Evolutionary conservation across 106 monocot genomes (phyloP).

Genomic region (Hemerocallis citrina): DNA sequence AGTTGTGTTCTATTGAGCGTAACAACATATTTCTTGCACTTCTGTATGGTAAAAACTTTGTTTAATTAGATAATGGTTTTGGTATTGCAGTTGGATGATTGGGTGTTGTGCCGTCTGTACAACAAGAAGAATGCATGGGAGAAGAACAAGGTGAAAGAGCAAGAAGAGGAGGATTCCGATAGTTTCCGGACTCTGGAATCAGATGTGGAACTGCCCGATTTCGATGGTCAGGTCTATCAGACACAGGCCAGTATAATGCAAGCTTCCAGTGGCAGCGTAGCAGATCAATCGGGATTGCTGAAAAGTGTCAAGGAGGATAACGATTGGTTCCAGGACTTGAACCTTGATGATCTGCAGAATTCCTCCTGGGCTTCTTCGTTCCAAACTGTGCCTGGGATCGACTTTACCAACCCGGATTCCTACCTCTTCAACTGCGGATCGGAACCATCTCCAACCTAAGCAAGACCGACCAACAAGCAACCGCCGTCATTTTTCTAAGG

Average conservation of each 20-base stretch:
- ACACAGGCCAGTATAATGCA: no score
- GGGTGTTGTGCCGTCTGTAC: conserved; percentile 39
- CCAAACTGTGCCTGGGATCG: neutral
- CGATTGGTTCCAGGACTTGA: conserved; percentile 40
- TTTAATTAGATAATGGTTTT: no score
- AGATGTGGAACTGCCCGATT: conserved; percentile 23
- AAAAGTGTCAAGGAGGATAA: conserved; percentile 22
- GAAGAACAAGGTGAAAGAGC: conserved; percentile 4
- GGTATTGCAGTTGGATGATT: conserved; percentile 29
- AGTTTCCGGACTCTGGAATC: conserved; percentile 33
- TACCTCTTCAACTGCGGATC: neutral
- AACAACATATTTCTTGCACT: no score
- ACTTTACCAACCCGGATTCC: conserved; percentile 1
- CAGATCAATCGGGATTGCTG: neutral
- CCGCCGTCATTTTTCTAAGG: no score
- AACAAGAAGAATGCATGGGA: conserved; percentile 37
- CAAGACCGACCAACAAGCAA: no score
- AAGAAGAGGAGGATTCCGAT: neutral
- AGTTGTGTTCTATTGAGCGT: no score
- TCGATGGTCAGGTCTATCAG: neutral
- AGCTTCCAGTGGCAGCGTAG: neutral
- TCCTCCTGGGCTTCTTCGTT: neutral
- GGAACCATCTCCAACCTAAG: no score
- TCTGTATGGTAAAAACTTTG: no score
- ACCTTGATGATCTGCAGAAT: conserved; percentile 35